Percentiles rank a stretch among this genome's conserved stretches.
phyloP scores from a whole-genome alignment of 371 early-diverging fungal species.

The Blastocladiella emersonii region DNA sequence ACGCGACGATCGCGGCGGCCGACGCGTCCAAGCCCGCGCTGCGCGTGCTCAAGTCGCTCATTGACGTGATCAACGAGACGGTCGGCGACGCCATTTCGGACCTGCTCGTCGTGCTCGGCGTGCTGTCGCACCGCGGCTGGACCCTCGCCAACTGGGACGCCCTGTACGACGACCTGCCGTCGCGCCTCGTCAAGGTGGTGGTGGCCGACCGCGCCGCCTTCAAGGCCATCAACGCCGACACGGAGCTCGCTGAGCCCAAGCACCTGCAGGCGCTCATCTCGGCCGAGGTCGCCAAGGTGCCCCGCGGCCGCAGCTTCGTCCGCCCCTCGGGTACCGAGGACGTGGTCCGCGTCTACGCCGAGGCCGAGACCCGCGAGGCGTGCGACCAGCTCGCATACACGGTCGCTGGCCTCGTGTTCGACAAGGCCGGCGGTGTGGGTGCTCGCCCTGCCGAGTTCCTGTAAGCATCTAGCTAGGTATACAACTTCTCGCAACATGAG shows the following conservation, averaged over 20 bases:
- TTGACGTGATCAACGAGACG: slow-evolving; percentile 90
- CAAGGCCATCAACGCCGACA: slow-evolving; percentile 91
- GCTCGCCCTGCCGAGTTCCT: slow-evolving; percentile 40
- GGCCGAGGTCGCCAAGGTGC: slow-evolving; percentile 60
- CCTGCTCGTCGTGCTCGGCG: slow-evolving; percentile 87
- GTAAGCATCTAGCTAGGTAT: no score
- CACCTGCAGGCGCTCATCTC: slow-evolving; percentile 86
- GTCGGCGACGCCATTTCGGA: slow-evolving; percentile 99
- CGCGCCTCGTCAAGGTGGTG: slow-evolving; percentile 88
- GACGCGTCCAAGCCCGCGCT: slow-evolving; percentile 29
- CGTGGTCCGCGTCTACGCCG: slow-evolving; percentile 96
- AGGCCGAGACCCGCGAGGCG: slow-evolving; percentile 79
- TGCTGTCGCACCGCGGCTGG: slow-evolving; percentile 68
- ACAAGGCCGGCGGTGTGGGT: slow-evolving; percentile 84
- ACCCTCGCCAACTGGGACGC: slow-evolving; percentile 75
- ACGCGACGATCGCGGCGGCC: slow-evolving; percentile 50
- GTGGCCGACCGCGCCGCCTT: slow-evolving; percentile 77
- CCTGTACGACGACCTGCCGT: slow-evolving; percentile 87
- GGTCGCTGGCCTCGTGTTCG: slow-evolving; percentile 74
- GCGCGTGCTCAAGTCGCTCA: slow-evolving; percentile 57
- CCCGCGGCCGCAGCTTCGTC: slow-evolving; percentile 83
- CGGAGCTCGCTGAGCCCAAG: slow-evolving; percentile 68
- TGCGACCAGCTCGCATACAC: slow-evolving; percentile 65
- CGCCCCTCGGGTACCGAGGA: slow-evolving; percentile 99
- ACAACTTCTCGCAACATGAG: no score